Evolutionary conservation across 2,329 filamentous ascomycete species (phyloP).

Genomic region (Dryadomyces quercivorus): DNA sequence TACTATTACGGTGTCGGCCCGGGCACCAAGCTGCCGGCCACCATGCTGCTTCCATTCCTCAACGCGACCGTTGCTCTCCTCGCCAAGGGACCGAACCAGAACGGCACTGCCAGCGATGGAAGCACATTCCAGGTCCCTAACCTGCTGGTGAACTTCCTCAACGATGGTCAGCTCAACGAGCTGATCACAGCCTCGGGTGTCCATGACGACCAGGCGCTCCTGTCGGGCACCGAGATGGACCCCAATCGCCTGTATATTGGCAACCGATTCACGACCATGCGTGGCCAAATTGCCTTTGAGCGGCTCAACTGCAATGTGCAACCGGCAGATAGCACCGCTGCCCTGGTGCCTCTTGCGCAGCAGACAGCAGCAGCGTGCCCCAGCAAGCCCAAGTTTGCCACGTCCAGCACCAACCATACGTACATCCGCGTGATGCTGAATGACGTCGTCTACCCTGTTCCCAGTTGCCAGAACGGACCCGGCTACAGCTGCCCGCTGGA

Average conservation of each 20-base stretch:
- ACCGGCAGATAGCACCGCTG: constrained; percentile 1
- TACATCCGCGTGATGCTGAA: constrained; percentile 49
- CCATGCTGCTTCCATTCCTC: constrained; percentile 51
- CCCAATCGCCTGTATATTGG: constrained; percentile 38
- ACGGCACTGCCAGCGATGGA: constrained; percentile 33
- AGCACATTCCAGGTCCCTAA: constrained; percentile 36
- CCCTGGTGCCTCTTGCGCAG: constrained; percentile 4
- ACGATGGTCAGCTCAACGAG: constrained; percentile 55
- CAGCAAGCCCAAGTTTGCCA: constrained; percentile 5
- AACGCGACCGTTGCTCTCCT: constrained; percentile 40
- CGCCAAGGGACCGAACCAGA: constrained; percentile 35
- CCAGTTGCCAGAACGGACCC: constrained; percentile 40
- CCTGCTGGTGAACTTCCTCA: constrained; percentile 49
- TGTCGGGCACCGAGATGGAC: constrained; percentile 34
- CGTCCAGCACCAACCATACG: constrained; percentile 18
- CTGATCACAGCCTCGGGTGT: constrained; percentile 46
- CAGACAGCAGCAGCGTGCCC: background rate
- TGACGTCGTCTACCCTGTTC: constrained; percentile 49
- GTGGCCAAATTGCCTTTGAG: constrained; percentile 54
- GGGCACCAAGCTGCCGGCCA: constrained; percentile 37
- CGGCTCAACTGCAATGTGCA: constrained; percentile 37
- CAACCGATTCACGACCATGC: constrained; percentile 47
- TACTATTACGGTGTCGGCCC: constrained; percentile 56
- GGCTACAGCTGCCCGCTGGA: constrained; percentile 38
- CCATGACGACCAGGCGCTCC: constrained; percentile 40